Base-by-base conservation (phyloP, 1,284 basidiomycete genomes). In the Papiliotrema laurentii region DNA sequence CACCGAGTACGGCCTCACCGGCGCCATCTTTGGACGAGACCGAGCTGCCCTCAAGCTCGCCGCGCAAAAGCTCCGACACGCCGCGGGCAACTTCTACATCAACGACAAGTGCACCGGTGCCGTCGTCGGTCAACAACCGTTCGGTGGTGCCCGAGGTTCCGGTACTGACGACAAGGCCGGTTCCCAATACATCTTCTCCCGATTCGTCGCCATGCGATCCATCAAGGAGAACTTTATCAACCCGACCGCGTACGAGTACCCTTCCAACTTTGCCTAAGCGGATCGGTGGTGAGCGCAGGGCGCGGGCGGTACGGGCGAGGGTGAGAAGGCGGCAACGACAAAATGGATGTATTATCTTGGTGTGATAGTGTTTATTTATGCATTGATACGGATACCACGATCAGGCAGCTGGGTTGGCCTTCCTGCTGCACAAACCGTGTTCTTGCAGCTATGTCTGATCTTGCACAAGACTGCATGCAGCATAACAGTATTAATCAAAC, bases 121-220 rank as follows among this genome's bases (percentile, higher is more conserved):
- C 24, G 87, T 90, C 41, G 89, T 96, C 25, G 90, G 89, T 5
- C 92, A 97, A 73, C 94, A 98, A 75, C 92, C 94, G 5, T 98
- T 98, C 71, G 94, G 94, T 48, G 96, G 94, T 49, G 89, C 84
- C 5, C 83, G 94, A 40, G 89, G 82, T 21, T 90, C 87, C 62
- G 94, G 96, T 26, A 98, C 96, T 56, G 97, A 97, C 78, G 96
- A 98, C 76, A 98, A 97, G 79, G 89, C 91, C 1, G 94, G 94
- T 14, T 90, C 87, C 58, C 85, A 92, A 59, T 83, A 80, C 62
- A 88, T 97, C 69, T 93, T 89, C 77, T 90, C 87, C 74, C 79
- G 90, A 51, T 94, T 93, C 73, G 81, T 91, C 27, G 53, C 86
- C 49, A 84, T 87, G 41, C 81, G 94, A 64, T 90, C 87, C 59